phyloP scores from a whole-genome alignment of 202 grass and related monocot genomes.

The Cymbopogon flexuosus region DNA sequence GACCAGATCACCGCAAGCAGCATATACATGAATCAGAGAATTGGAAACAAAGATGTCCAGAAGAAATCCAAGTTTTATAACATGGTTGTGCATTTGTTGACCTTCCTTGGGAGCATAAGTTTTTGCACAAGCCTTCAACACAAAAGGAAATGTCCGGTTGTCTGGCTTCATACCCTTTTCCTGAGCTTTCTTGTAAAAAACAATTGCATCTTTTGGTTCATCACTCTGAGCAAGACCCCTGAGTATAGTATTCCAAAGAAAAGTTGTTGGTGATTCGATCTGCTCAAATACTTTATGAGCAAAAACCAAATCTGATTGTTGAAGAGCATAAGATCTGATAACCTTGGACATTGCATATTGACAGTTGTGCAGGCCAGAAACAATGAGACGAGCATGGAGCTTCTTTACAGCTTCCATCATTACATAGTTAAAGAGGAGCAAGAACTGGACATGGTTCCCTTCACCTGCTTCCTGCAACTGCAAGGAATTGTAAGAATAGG shows the following conservation, averaged over 20 bases:
- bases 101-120: conserved; percentile 28
- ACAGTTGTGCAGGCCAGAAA: conserved; percentile 39
- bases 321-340: conserved; percentile 46
- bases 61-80: conserved; percentile 39
- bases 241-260: conserved; percentile 46
- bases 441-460: conserved; percentile 1
- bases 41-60: conserved; percentile 45
- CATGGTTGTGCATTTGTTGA: conserved; percentile 42
- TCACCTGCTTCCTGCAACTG: conserved; percentile 35
- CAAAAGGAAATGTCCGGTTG: conserved; percentile 46
- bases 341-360: conserved; percentile 41
- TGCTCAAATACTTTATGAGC: conserved; percentile 42
- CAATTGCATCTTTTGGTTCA: conserved; percentile 34
- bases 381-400: conserved; percentile 43
- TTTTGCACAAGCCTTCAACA: conserved; percentile 46
- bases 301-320: conserved; percentile 31
- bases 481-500: conserved; percentile 14
- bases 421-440: conserved; percentile 17
- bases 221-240: conserved; percentile 41
- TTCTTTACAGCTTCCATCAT: conserved; percentile 43
- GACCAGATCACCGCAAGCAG: conserved; percentile 33
- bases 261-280: conserved; percentile 43
- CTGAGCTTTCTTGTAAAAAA: conserved; percentile 36
- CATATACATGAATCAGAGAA: conserved; percentile 46
- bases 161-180: conserved; percentile 26